Evolutionary conservation across 75 land plant genomes (phyloP), one percentile per base, ranked within the genome.

Genomic region (Larix kaempferi): DNA sequence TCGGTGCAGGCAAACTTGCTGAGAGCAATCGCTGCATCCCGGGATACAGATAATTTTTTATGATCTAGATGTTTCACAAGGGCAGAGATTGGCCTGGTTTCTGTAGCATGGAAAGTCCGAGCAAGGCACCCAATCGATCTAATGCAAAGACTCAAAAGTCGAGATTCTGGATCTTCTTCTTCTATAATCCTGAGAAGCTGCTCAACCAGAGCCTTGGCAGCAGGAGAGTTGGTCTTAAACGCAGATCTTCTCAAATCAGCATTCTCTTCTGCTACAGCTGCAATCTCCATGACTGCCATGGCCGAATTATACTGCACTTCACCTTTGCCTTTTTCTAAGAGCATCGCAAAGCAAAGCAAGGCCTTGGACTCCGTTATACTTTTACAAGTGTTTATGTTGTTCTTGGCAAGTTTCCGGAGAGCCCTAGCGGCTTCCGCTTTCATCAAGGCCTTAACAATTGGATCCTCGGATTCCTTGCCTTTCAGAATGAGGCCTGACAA

Each of bases 281-380:
- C 82, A 62, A 95, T 93, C 79, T 93, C 98, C 92, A 88, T 86
- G 57, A 93, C 83, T 4, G 96, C 98, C 96, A 95, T 91, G 79
- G 89, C 93, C 1, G 98, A 90, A 77, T 91, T 89, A 59, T 59
- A 79, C 84, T 87, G 83, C 21, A 93, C 87, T 17, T 86, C 89
- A 1, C 85, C 93, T 13, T 71, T 26, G 0, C 85, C 89, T 29
- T 90, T 86, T 73, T 95, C 96, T 35, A 95, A 81, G 27, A 95
- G 76, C 35, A 92, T 84, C 1, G 96, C 93, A 75, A 95, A 88
- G 78, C 96, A 95, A 23, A 95, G 77, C 11, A 95, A 81, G 2
- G 96, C 98, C 55, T 85, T 80, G 15, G 94, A 91, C 29, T 93
- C 98, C 0, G 96, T 93, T 12, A 93, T 93, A 37, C 79, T 88